Evolutionary conservation across 2,329 filamentous ascomycete genomes (phyloP), one percentile per base, ranked within the genome.

Genomic region (Cytospora paraplurivora): DNA sequence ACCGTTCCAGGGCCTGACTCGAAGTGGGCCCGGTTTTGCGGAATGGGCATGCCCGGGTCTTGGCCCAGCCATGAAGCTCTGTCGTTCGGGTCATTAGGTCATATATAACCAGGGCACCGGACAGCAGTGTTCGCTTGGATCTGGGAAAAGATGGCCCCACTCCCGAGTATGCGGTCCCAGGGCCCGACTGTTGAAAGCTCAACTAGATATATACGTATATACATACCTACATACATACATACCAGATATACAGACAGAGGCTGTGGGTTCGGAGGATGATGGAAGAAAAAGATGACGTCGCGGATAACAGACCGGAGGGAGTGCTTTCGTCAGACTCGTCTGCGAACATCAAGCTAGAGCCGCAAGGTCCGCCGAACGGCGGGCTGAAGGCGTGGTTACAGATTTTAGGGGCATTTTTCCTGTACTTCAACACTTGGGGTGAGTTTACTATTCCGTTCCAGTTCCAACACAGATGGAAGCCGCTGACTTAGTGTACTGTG

Each of bases 341-440:
- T 12, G 64, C 38, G 33, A 57, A 44, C 2, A 13, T 66, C 15
- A 59, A 63, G 53, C 32, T 60, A 13, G 64, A 66, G 15, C 12
- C 15, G 4, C 54, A 60, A 54, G 51, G 37, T 1, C 56, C 37
- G 38, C 64, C 64, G 2, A 50, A 66, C 8, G 59, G 62, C 13
- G 65, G 62, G 3, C 34, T 62, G 32, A 51, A 59, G 19, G 84
- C 84, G 17, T 86, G 83, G 83, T 73, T 78, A 0, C 84, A 87
- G 69, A 81, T 83, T 3, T 75, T 78, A 1, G 75, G 83, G 10
- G 79, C 76, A 3, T 84, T 83, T 69, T 73, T 83, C 56, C 76
- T 85, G 56, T 82, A 84, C 67, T 83, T 86, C 71, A 85, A 82
- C 67, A 83, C 84, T 0, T 87, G 85, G 64, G 61, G 64, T 63